These are phyloP conservation scores for Flaveria bidentis DNA, from an alignment of 129 eudicot genomes.

Conservation along the genomic window DNA sequence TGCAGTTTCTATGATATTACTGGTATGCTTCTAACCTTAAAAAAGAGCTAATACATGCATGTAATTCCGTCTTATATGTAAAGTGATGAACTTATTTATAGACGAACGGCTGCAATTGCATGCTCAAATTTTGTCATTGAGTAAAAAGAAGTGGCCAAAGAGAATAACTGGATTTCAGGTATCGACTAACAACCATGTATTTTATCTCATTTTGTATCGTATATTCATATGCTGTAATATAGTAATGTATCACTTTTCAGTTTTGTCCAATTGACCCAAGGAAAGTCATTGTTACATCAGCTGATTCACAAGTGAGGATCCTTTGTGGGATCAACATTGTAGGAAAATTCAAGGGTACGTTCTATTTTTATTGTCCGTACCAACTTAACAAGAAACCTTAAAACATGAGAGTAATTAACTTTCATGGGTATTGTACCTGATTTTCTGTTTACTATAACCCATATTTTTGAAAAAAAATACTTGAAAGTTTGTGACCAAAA, in stretches of 20 bases:
- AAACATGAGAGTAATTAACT: background rate
- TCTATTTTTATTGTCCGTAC: background rate
- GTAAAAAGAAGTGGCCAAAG: slow-evolving; percentile 73
- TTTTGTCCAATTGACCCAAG: slow-evolving; percentile 64
- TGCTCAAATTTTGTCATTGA: slow-evolving; percentile 49
- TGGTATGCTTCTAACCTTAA: slow-evolving; percentile 42
- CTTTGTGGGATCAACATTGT: slow-evolving; percentile 56
- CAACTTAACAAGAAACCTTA: background rate
- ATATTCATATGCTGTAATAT: background rate
- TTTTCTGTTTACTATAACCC: background rate
- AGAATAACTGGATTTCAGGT: slow-evolving; percentile 94
- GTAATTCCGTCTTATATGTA: background rate
- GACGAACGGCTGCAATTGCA: slow-evolving; percentile 55
- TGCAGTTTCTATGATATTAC: slow-evolving; percentile 67
- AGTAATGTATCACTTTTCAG: slow-evolving; percentile 37
- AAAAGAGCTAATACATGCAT: background rate
- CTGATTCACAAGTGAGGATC: slow-evolving; percentile 79
- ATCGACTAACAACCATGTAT: background rate
- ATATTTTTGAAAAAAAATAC: background rate
- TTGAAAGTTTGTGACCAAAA: background rate
- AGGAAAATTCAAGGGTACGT: slow-evolving; percentile 65
- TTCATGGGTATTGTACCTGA: background rate
- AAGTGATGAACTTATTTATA: slow-evolving; percentile 25
- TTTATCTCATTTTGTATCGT: background rate
- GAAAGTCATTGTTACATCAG: slow-evolving; percentile 78